Evolutionary conservation across 2,329 filamentous ascomycete genomes (phyloP).

Genomic region (Leptodontidium sp.): DNA sequence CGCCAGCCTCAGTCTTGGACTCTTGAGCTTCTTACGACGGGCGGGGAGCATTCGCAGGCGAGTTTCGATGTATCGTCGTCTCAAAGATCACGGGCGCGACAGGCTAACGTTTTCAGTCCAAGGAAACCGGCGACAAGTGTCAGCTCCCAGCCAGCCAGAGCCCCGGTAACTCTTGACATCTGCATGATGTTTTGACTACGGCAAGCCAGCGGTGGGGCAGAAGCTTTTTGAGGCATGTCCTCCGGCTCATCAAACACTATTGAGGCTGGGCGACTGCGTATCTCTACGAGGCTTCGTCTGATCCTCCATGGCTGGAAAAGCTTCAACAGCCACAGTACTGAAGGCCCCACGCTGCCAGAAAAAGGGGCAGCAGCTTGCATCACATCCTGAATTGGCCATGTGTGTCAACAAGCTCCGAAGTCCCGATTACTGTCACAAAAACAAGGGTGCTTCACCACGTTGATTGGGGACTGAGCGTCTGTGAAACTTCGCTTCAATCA

Average conservation of each 20-base stretch:
- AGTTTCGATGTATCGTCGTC: conserved; percentile 42
- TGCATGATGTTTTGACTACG: conserved; percentile 40
- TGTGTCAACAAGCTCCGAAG: conserved; percentile 26
- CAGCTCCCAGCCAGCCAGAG: conserved; percentile 18
- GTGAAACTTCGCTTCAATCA: conserved; percentile 40
- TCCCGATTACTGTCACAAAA: conserved; percentile 30
- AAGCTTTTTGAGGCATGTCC: conserved; percentile 23
- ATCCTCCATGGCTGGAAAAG: conserved; percentile 31
- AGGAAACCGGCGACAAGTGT: conserved; percentile 28
- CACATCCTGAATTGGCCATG: conserved; percentile 31
- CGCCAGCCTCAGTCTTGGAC: conserved; percentile 24
- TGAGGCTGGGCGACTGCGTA: conserved; percentile 14
- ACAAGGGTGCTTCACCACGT: conserved; percentile 29
- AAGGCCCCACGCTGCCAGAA: conserved; percentile 25
- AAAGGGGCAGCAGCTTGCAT: conserved; percentile 25
- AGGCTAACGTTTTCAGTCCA: conserved; percentile 44
- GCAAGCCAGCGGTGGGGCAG: conserved; percentile 15
- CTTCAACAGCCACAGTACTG: conserved; percentile 19
- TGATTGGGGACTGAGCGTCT: conserved; percentile 40
- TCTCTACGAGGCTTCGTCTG: conserved; percentile 31
- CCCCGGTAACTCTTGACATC: conserved; percentile 27
- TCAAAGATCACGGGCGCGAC: conserved; percentile 42
- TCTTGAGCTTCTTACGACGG: conserved; percentile 28
- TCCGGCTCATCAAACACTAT: conserved; percentile 39
- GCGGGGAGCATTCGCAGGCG: conserved; percentile 37